A percentile compares a stretch with the other conserved stretches of the same genome.
Evolutionary conservation across 805 yeast species (phyloP).

Genomic region (Candida ipomoeae): DNA sequence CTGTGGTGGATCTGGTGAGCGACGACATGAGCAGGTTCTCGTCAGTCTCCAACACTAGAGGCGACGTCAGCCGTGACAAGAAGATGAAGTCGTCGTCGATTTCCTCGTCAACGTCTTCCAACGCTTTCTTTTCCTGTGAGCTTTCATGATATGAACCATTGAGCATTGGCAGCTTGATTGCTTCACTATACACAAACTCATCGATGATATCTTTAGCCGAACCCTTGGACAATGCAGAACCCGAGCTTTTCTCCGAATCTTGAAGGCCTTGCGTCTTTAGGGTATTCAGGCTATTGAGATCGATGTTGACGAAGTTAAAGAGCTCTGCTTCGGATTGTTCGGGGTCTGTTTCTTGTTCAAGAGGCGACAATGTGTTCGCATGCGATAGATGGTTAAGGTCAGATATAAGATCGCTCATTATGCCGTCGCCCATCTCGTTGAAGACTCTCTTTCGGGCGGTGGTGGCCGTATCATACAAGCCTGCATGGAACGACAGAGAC

Average conservation of each 20-base stretch:
- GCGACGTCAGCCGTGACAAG: conserved; percentile 38
- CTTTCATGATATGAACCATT: neutral
- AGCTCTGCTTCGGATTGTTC: conserved; percentile 15
- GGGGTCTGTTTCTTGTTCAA: conserved; percentile 2
- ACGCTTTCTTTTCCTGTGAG: neutral
- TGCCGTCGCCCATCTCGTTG: conserved; percentile 18
- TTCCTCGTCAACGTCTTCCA: conserved; percentile 17
- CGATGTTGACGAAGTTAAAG: conserved; percentile 26
- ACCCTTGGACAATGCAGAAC: neutral
- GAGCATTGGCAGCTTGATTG: neutral
- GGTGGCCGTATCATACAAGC: conserved; percentile 17
- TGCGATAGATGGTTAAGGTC: conserved; percentile 28
- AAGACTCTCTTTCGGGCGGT: conserved; percentile 17
- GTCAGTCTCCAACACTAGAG: conserved; percentile 29
- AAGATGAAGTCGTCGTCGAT: conserved; percentile 21
- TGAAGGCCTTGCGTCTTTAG: neutral
- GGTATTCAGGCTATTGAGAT: conserved; percentile 15
- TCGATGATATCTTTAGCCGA: neutral
- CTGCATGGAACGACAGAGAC: conserved; percentile 5
- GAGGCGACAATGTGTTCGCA: conserved; percentile 12
- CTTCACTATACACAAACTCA: neutral
- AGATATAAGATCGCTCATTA: conserved; percentile 25
- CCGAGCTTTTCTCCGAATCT: neutral
- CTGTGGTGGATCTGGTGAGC: conserved; percentile 41
- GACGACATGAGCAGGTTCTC: conserved; percentile 36